These are phyloP conservation scores for Artemisia princeps DNA, from an alignment of 140 eudicot genomes.

Conservation along the genomic window DNA sequence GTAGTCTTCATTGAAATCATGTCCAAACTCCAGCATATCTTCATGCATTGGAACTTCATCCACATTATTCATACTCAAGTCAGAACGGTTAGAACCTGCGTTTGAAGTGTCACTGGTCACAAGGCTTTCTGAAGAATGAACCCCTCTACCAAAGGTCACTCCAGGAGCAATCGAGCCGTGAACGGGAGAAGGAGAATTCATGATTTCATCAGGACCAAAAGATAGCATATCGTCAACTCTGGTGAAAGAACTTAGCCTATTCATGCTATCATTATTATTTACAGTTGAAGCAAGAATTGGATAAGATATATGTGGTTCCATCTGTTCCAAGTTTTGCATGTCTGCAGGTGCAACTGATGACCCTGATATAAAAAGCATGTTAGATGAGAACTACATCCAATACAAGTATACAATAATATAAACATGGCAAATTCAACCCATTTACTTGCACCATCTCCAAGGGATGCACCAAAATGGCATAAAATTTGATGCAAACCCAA, in stretches of 20 bases:
- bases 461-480: too few species aligned
- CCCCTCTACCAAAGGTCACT: constrained; percentile 27
- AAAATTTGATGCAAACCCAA: too few species aligned
- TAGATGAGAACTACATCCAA: neutral
- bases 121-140: constrained; percentile 40
- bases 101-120: constrained; percentile 50
- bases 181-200: constrained; percentile 36
- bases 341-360: constrained; percentile 23
- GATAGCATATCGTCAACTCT: constrained; percentile 19
- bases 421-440: neutral
- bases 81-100: constrained; percentile 54
- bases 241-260: constrained; percentile 23
- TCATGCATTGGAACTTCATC: constrained; percentile 45
- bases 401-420: neutral
- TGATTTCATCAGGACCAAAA: constrained; percentile 37
- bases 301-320: constrained; percentile 24
- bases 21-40: constrained; percentile 47
- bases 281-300: constrained; percentile 29
- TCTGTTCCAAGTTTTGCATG: constrained; percentile 17
- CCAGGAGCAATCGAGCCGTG: constrained; percentile 27
- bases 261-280: constrained; percentile 31
- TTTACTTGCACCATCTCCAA: neutral
- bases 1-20: constrained; percentile 57
- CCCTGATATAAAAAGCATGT: constrained; percentile 25
- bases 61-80: constrained; percentile 49